Evolutionary conservation across 169 alveolate genomes (phyloP).

Genomic region (Plasmodium relictum): DNA sequence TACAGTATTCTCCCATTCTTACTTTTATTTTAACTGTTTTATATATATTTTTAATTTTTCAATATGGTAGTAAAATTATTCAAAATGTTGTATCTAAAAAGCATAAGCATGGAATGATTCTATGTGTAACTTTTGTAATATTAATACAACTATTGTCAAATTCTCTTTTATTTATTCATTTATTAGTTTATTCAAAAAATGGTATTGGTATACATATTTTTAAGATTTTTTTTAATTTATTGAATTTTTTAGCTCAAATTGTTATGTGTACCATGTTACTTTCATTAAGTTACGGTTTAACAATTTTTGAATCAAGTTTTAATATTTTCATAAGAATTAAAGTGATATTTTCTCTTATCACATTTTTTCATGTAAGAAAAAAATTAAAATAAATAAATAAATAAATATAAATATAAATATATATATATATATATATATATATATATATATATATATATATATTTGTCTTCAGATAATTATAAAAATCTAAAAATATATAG

Average conservation of each 20-base stretch:
- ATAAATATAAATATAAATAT: neutral
- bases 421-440: conserved; percentile 12
- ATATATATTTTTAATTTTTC: conserved; percentile 45
- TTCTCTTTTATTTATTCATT: conserved; percentile 52
- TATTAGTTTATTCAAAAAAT: conserved; percentile 58
- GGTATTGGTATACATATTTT: conserved; percentile 70
- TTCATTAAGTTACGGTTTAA: conserved; percentile 63
- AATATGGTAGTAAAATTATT: conserved; percentile 47
- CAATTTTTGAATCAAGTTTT: conserved; percentile 49
- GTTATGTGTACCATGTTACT: conserved; percentile 75
- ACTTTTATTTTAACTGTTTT: conserved; percentile 51
- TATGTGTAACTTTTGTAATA: conserved; percentile 58
- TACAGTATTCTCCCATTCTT: conserved; percentile 55
- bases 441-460: neutral
- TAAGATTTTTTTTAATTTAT: conserved; percentile 52
- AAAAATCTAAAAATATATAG: neutral
- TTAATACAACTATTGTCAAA: conserved; percentile 59
- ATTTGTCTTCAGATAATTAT: neutral
- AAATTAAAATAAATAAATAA: no score
- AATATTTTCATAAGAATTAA: conserved; percentile 30
- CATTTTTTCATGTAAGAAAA: conserved; percentile 62
- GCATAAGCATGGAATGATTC: conserved; percentile 56
- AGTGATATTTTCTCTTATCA: conserved; percentile 39
- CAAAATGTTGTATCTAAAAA: conserved; percentile 42
- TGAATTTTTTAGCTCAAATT: conserved; percentile 64